Percentiles rank a stretch among this genome's conserved stretches.
These are phyloP conservation scores for Solanum microdontum DNA, from an alignment of 257 asterid genomes.

Conservation along the genomic window DNA sequence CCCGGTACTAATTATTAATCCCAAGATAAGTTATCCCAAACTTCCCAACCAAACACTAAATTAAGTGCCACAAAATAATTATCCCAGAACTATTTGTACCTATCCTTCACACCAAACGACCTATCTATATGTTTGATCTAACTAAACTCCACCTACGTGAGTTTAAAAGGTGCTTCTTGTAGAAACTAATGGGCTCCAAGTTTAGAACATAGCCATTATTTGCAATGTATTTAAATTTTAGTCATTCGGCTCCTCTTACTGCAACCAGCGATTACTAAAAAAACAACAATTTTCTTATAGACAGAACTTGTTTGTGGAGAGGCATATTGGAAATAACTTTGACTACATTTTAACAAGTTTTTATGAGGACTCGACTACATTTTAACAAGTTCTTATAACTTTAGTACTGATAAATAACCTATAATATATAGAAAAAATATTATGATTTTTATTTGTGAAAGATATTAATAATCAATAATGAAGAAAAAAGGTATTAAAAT, in stretches of 20 bases:
- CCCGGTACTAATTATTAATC: no score
- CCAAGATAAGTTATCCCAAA: no score
- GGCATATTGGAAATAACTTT: neutral
- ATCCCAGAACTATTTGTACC: no score
- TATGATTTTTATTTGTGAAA: neutral
- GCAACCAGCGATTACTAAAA: neutral
- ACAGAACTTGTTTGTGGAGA: neutral
- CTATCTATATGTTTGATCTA: neutral
- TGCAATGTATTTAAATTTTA: neutral
- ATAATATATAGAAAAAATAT: neutral
- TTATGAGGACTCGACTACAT: neutral
- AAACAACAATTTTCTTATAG: neutral
- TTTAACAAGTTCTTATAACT: neutral
- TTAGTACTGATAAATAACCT: neutral
- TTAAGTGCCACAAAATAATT: no score
- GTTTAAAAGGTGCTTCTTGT: neutral
- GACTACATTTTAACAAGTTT: neutral
- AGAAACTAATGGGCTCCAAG: neutral
- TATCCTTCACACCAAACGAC: no score
- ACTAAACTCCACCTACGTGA: neutral
- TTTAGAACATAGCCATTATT: neutral
- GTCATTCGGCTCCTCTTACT: neutral
- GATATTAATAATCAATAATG: neutral
- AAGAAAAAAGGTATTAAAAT: no score
- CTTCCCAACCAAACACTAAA: no score